Evolutionary conservation across 2,329 filamentous ascomycete genomes (phyloP).

Genomic region (Paraphaeosphaeria minitans): DNA sequence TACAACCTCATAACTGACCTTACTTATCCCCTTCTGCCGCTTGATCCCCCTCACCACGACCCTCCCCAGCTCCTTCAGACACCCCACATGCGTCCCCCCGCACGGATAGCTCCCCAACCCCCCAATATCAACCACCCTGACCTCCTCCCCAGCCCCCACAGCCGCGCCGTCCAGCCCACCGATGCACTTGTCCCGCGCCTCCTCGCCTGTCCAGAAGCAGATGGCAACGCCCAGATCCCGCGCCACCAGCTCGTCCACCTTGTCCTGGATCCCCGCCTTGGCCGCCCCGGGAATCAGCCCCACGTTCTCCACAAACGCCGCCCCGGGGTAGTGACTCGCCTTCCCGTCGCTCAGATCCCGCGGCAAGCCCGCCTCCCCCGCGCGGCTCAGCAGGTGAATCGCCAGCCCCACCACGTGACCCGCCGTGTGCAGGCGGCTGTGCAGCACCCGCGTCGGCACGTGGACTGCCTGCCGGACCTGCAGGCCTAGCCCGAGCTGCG

Average conservation of each 20-base stretch:
- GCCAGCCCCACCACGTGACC: slow-evolving; percentile 74
- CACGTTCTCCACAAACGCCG: slow-evolving; percentile 68
- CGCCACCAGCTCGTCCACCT: slow-evolving; percentile 63
- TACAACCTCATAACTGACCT: slow-evolving; percentile 56
- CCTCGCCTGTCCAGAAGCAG: slow-evolving; percentile 69
- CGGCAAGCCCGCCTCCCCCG: slow-evolving; percentile 37
- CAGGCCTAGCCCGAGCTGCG: slow-evolving; percentile 35
- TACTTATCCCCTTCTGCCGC: slow-evolving; percentile 66
- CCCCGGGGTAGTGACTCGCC: slow-evolving; percentile 72
- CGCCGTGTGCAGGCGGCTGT: slow-evolving; percentile 73
- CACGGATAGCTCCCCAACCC: slow-evolving; percentile 74
- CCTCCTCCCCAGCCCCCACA: slow-evolving; percentile 33
- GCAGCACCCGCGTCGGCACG: slow-evolving; percentile 62
- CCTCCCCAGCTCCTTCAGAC: slow-evolving; percentile 63
- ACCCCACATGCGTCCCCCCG: slow-evolving; percentile 73
- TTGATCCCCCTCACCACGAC: slow-evolving; percentile 70
- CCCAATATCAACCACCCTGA: slow-evolving; percentile 71
- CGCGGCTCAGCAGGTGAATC: slow-evolving; percentile 62
- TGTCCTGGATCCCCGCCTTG: slow-evolving; percentile 60
- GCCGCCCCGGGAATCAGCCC: slow-evolving; percentile 66
- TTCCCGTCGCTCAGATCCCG: slow-evolving; percentile 67
- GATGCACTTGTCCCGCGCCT: slow-evolving; percentile 54
- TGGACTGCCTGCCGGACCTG: slow-evolving; percentile 64
- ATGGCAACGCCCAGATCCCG: slow-evolving; percentile 53
- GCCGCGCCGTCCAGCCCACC: slow-evolving; percentile 57